Base-by-base conservation (phyloP, 2,329 filamentous ascomycete genomes). In the Ophiocordyceps sinensis region DNA sequence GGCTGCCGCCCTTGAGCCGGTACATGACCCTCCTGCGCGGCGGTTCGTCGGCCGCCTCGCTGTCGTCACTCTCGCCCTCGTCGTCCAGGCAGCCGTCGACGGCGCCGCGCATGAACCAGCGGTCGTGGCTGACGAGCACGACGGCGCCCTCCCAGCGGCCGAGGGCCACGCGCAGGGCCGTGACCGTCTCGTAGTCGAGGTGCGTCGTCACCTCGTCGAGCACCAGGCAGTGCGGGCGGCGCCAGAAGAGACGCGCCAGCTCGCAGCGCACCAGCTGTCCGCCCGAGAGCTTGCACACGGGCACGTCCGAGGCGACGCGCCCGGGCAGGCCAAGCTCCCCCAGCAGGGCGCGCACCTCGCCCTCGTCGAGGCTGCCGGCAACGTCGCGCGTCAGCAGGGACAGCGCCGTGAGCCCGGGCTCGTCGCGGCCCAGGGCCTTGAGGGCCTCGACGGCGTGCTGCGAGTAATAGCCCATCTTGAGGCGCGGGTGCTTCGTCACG, bases 141-240 rank as follows among this genome's bases (percentile, higher is more conserved):
- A 91, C 71, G 0, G 84, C 85, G 0, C 85, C 85, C 42, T 78
- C 71, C 70, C 82, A 93, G 3, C 62, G 62, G 13, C 71, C 68
- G 46, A 93, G 57, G 2, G 80, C 81, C 21, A 73, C 68, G 1
- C 81, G 70, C 41, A 93, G 60, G 2, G 82, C 83, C 8, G 75
- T 73, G 21, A 89, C 83, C 0, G 82, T 89, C 60, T 91, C 77
- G 46, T 82, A 84, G 55, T 93, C 86, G 34, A 93, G 67, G 64
- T 94, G 86, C 1, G 85, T 89, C 7, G 85, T 91, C 21, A 86
- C 79, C 57, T 86, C 86, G 54, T 89, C 85, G 8, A 89, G 70
- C 6, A 89, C 70, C 3, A 89, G 68, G 43, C 84, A 71, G 48
- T 88, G 83, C 17, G 83, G 83, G 4, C 73, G 66, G 34, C 64